Percentiles rank a stretch among this genome's conserved stretches.
These are phyloP conservation scores for Termitomyces sp. DNA, from an alignment of 768 basidiomycete species.

Conservation along the genomic window DNA sequence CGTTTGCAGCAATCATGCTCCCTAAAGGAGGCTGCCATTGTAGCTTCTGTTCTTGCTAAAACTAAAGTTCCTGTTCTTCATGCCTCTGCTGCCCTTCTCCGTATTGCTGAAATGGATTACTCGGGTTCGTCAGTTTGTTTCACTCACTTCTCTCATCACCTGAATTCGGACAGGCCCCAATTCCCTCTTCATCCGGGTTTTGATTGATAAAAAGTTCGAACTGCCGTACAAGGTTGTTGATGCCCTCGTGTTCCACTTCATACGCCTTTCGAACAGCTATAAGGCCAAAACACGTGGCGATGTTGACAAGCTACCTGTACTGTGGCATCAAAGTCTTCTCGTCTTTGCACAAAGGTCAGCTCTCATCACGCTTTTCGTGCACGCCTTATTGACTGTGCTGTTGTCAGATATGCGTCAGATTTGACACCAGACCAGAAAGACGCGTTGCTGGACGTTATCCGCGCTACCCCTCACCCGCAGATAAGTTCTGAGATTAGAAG, in stretches of 20 bases:
- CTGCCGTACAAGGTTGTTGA: conserved; percentile 98
- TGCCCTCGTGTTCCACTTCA: conserved; percentile 96
- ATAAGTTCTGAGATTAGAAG: conserved; percentile 88
- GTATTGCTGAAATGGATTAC: conserved; percentile 96
- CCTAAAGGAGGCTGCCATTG: conserved; percentile 89
- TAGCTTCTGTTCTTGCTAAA: conserved; percentile 86
- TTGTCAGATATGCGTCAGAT: conserved; percentile 83
- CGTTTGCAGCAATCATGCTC: conserved; percentile 61
- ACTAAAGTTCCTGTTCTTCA: conserved; percentile 96
- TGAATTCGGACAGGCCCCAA: conserved; percentile 58
- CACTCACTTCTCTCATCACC: not conserved
- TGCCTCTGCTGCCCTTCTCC: conserved; percentile 89
- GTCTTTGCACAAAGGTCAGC: conserved; percentile 87
- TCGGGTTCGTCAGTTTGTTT: conserved; percentile 43
- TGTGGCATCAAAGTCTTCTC: conserved; percentile 97
- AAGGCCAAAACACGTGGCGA: conserved; percentile 68
- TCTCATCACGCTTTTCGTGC: conserved; percentile 2
- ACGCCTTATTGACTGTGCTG: not conserved
- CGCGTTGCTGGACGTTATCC: conserved; percentile 88
- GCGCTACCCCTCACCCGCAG: conserved; percentile 79
- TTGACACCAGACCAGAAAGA: conserved; percentile 97
- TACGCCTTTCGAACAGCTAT: conserved; percentile 89
- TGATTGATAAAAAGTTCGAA: conserved; percentile 97
- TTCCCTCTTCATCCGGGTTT: conserved; percentile 93
- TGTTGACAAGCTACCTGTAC: conserved; percentile 81